These are phyloP conservation scores for Globisporangium echinulatum DNA, from an alignment of 352 stramenopile species.

Conservation along the genomic window DNA sequence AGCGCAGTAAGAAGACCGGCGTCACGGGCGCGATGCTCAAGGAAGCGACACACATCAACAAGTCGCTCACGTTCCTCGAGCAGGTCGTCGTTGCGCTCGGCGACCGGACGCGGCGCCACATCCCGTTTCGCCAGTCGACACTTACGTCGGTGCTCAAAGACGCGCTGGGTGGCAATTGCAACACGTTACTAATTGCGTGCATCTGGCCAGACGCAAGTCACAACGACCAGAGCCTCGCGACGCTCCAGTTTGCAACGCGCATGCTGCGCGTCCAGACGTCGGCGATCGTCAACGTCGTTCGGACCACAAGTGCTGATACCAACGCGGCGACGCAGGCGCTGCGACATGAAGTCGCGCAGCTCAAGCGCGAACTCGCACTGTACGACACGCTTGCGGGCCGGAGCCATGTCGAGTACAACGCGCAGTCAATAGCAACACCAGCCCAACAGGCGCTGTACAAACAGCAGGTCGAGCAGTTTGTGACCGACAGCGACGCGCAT, in stretches of 20 bases:
- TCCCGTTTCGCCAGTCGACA: slow-evolving; percentile 92
- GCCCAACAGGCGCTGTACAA: slow-evolving; percentile 14
- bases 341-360: slow-evolving; percentile 35
- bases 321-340: slow-evolving; percentile 8
- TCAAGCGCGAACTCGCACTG: slow-evolving; percentile 55
- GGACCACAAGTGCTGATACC: not conserved
- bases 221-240: slow-evolving; percentile 86
- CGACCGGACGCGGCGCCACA: slow-evolving; percentile 83
- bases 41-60: slow-evolving; percentile 60
- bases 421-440: slow-evolving; percentile 12
- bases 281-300: slow-evolving; percentile 54
- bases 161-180: slow-evolving; percentile 72
- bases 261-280: slow-evolving; percentile 84
- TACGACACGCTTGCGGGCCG: slow-evolving; percentile 53
- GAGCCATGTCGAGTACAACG: slow-evolving; percentile 26
- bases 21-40: slow-evolving; percentile 48
- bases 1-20: slow-evolving; percentile 85
- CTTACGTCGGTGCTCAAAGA: slow-evolving; percentile 91
- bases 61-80: slow-evolving; percentile 68
- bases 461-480: slow-evolving; percentile 23
- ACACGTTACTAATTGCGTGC: slow-evolving; percentile 84
- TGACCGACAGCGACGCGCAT: slow-evolving; percentile 21
- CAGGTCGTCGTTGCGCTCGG: slow-evolving; percentile 89
- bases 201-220: slow-evolving; percentile 67
- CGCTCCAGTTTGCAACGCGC: slow-evolving; percentile 88